These are phyloP conservation scores for Nicotiana undulata DNA, from an alignment of 257 asterid genomes.

Conservation along the genomic window DNA sequence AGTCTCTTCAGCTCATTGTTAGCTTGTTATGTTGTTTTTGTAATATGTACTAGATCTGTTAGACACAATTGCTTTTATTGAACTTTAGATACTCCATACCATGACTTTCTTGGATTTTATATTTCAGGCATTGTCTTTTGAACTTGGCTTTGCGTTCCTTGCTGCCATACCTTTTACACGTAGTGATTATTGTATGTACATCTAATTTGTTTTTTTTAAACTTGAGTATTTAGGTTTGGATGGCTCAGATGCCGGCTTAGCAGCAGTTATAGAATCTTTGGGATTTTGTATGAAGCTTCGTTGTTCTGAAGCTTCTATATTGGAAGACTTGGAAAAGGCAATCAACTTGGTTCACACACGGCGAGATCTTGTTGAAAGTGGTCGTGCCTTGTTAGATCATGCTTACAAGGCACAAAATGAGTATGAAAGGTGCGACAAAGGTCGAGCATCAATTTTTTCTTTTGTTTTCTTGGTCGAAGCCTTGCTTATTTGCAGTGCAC, in stretches of 20 bases:
- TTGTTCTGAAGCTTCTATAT: constrained; percentile 88
- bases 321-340: constrained; percentile 92
- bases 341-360: constrained; percentile 83
- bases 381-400: constrained; percentile 79
- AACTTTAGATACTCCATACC: neutral
- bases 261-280: constrained; percentile 88
- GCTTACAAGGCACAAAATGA: constrained; percentile 92
- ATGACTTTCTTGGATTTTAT: neutral
- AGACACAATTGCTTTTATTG: neutral
- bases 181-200: neutral
- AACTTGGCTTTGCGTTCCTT: neutral
- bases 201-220: constrained; percentile 1
- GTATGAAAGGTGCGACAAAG: constrained; percentile 65
- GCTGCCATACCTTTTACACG: neutral
- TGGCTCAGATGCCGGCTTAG: constrained; percentile 83
- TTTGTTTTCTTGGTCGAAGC: neutral
- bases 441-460: constrained; percentile 1
- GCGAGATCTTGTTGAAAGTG: constrained; percentile 87
- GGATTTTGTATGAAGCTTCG: constrained; percentile 93
- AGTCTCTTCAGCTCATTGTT: neutral
- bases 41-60: neutral
- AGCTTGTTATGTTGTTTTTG: neutral
- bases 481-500: constrained; percentile 3
- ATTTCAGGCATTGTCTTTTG: neutral
- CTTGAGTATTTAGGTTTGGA: constrained; percentile 48